phyloP scores from a whole-genome alignment of 2,329 filamentous ascomycete species.

The Pseudogymnoascus sp. region DNA sequence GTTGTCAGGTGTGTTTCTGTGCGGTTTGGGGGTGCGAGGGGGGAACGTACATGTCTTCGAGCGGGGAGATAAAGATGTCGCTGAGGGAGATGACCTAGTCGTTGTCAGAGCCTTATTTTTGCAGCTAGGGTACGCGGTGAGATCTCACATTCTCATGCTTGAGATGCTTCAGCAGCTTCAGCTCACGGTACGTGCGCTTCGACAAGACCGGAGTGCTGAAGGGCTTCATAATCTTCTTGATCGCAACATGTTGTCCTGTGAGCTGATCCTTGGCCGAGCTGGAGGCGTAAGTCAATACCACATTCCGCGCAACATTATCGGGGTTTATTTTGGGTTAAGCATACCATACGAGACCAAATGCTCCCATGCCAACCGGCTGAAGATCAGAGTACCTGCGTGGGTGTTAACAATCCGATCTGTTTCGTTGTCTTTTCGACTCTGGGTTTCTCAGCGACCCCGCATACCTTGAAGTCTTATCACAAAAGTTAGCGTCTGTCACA shows the following conservation, averaged over 20 bases:
- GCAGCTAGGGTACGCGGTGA: background rate
- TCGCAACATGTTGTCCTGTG: conserved; percentile 89
- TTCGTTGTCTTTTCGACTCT: background rate
- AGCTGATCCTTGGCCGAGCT: conserved; percentile 98
- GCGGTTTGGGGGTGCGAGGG: conserved; percentile 9
- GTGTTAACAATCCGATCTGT: background rate
- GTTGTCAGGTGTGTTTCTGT: conserved; percentile 11
- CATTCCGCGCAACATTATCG: conserved; percentile 7
- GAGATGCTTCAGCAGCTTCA: conserved; percentile 95
- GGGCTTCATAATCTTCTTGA: conserved; percentile 99
- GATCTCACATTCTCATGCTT: conserved; percentile 80
- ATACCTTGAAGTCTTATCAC: conserved; percentile 68
- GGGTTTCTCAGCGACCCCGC: conserved; percentile 13
- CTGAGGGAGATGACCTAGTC: conserved; percentile 86
- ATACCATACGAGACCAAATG: conserved; percentile 96
- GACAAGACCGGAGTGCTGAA: conserved; percentile 98
- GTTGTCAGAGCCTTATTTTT: conserved; percentile 19
- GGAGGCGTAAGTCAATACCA: conserved; percentile 10
- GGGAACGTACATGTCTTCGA: conserved; percentile 79
- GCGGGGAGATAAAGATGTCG: conserved; percentile 98
- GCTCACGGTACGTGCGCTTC: conserved; percentile 93
- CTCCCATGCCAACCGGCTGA: conserved; percentile 97
- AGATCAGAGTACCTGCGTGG: conserved; percentile 80
- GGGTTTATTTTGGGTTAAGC: conserved; percentile 20
- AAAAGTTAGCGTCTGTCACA: background rate